These are phyloP conservation scores for Tremellales sp. DNA, from an alignment of 1,284 basidiomycete genomes.

Conservation along the genomic window DNA sequence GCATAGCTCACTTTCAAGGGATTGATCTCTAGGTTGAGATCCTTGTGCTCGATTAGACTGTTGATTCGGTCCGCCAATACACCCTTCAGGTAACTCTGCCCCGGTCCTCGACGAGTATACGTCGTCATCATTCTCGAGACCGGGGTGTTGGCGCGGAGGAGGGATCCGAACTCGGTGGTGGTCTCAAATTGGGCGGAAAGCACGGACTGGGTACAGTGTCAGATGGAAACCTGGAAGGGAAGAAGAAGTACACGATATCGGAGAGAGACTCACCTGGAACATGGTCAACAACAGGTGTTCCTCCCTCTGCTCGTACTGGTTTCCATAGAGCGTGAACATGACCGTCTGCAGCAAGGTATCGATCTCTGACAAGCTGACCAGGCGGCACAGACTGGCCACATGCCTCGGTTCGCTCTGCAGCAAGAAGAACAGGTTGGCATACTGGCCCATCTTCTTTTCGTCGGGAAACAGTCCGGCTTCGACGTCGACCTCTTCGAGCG, in stretches of 20 bases:
- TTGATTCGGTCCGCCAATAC: slow-evolving; percentile 97
- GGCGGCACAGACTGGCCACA: slow-evolving; percentile 91
- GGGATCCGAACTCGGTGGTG: slow-evolving; percentile 93
- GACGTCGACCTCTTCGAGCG: slow-evolving; percentile 89
- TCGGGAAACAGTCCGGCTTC: slow-evolving; percentile 75
- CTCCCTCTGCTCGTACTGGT: slow-evolving; percentile 98
- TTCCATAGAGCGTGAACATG: slow-evolving; percentile 99
- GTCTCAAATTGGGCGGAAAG: slow-evolving; percentile 98
- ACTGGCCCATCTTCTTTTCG: slow-evolving; percentile 84
- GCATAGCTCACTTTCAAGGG: slow-evolving; percentile 73
- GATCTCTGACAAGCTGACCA: slow-evolving; percentile 93
- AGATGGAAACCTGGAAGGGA: not conserved
- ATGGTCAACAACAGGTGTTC: slow-evolving; percentile 97
- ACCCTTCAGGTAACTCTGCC: slow-evolving; percentile 94
- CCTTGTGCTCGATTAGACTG: slow-evolving; percentile 96
- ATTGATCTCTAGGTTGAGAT: slow-evolving; percentile 97
- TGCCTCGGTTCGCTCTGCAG: slow-evolving; percentile 96
- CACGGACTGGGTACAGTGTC: slow-evolving; percentile 64
- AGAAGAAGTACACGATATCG: not conserved
- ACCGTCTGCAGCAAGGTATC: slow-evolving; percentile 98
- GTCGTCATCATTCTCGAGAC: slow-evolving; percentile 99
- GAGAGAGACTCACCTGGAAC: slow-evolving; percentile 62
- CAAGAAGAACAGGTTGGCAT: slow-evolving; percentile 97
- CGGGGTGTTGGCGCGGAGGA: slow-evolving; percentile 95
- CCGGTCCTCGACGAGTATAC: slow-evolving; percentile 94